Evolutionary conservation across 306 rosid genomes (phyloP), one percentile per base, ranked within the genome.

Genomic region (Vigna trinervia): DNA sequence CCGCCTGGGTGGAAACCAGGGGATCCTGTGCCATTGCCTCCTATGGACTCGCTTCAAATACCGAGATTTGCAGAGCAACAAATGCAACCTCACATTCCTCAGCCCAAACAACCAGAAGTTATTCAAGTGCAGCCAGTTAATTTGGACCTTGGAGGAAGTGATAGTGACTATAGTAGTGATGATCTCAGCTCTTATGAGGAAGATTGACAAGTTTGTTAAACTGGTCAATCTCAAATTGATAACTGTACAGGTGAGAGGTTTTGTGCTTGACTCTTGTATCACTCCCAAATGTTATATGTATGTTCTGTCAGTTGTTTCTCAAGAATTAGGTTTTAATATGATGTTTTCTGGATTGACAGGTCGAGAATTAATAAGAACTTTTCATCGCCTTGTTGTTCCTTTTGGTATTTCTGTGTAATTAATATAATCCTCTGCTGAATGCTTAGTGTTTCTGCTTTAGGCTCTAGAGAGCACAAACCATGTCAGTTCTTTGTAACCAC

Each of bases 1-100:
- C 98, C 97, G 1, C 97, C 96, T 50, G 98, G 97, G 46, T 94
- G 98, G 97, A 92, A 94, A 87, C 90, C 93, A 0, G 98, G 98
- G 83, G 98, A 94, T 78, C 97, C 96, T 10, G 97, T 94, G 81
- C 89, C 95, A 22, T 82, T 94, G 84, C 97, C 96, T 14, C 87
- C 90, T 12, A 48, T 89, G 84, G 88, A 81, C 20, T 88, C 93
- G 38, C 86, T 86, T 81, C 83, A 92, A 17, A 83, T 81, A 69
- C 89, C 91, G 1, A 88, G 87, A 84, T 84, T 68, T 39, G 91
- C 85, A 26, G 97, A 91, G 72, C 93, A 80, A 68, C 91, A 78
- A 56, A 10, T 84, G 57, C 91, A 84, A 17, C 85, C 87, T 38
- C 87, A 73, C 41, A 76, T 85, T 76, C 89, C 87, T 81, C 93